A percentile compares a stretch with the other conserved stretches of the same genome.
phyloP scores from a whole-genome alignment of 2,329 filamentous ascomycete genomes.

The Fusarium oligoseptatum region DNA sequence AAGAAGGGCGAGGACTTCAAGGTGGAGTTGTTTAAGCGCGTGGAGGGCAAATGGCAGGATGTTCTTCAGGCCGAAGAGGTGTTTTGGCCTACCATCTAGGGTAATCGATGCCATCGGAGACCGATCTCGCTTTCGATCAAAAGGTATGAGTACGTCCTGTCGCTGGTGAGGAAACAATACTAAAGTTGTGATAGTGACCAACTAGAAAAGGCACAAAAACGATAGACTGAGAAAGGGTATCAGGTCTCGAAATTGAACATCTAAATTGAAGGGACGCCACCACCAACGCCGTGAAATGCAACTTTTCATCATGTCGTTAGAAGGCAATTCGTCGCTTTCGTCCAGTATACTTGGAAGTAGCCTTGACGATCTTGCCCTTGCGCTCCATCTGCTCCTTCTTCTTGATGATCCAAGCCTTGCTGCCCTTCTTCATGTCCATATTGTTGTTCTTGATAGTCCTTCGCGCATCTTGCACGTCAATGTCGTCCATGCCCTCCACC shows the following conservation, averaged over 20 bases:
- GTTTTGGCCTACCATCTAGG: slow-evolving; percentile 66
- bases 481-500: slow-evolving; percentile 88
- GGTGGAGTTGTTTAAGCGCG: slow-evolving; percentile 53
- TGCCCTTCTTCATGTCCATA: slow-evolving; percentile 79
- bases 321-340: slow-evolving; percentile 86
- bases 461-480: slow-evolving; percentile 82
- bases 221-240: slow-evolving; percentile 33
- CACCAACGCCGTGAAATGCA: slow-evolving; percentile 51
- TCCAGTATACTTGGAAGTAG: slow-evolving; percentile 92
- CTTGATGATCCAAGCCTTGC: slow-evolving; percentile 84
- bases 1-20: slow-evolving; percentile 48
- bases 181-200: too few relatives aligned
- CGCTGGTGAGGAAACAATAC: too few relatives aligned
- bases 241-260: slow-evolving; percentile 39
- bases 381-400: slow-evolving; percentile 95
- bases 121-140: too few relatives aligned
- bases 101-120: neutral
- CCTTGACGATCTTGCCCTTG: slow-evolving; percentile 95
- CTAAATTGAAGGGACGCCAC: slow-evolving; percentile 31
- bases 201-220: neutral
- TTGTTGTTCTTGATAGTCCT: slow-evolving; percentile 62
- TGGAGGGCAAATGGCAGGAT: slow-evolving; percentile 60
- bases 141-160: neutral
- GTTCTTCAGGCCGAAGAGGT: slow-evolving; percentile 68
- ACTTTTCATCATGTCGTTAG: slow-evolving; percentile 54